phyloP scores from a whole-genome alignment of 2,329 filamentous ascomycete species.

The Chalara sp. region DNA sequence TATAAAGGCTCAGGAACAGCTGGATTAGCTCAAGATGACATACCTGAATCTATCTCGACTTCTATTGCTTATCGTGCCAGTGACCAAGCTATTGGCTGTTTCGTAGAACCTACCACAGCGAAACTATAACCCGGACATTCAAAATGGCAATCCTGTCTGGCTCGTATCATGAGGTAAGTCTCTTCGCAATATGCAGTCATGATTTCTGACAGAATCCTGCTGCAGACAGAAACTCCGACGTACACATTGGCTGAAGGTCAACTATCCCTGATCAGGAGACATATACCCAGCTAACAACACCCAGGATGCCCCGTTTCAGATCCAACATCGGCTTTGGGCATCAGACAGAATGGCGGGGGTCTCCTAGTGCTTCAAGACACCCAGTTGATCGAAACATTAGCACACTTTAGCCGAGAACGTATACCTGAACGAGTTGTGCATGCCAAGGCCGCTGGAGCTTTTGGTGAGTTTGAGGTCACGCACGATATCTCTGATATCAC shows the following conservation, averaged over 20 bases:
- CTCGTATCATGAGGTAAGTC: too few relatives aligned
- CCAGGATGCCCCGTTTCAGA: not conserved
- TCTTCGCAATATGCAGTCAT: too few relatives aligned
- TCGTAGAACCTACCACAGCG: too few relatives aligned
- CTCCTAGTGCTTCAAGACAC: slow-evolving; percentile 53
- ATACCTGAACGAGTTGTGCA: slow-evolving; percentile 53
- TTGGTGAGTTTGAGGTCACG: slow-evolving; percentile 49
- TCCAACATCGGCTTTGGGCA: not conserved
- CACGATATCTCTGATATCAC: slow-evolving; percentile 50
- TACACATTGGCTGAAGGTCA: not conserved
- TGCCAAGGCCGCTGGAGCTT: slow-evolving; percentile 44
- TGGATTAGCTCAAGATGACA: too few relatives aligned
- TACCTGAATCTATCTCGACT: too few relatives aligned
- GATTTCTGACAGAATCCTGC: too few relatives aligned
- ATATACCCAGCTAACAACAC: not conserved
- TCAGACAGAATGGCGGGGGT: not conserved
- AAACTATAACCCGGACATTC: too few relatives aligned
- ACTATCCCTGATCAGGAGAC: too few relatives aligned
- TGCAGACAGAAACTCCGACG: not conserved
- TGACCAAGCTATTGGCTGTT: too few relatives aligned
- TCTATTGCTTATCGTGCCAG: too few relatives aligned
- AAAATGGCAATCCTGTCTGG: too few relatives aligned
- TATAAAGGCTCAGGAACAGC: too few relatives aligned
- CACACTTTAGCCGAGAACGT: slow-evolving; percentile 43
- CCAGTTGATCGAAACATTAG: slow-evolving; percentile 55